A percentile compares a stretch with the other conserved stretches of the same genome.
Conservation (phyloP, 2,329 filamentous ascomycete genomes). For the Macroventuria anomochaeta region DNA sequence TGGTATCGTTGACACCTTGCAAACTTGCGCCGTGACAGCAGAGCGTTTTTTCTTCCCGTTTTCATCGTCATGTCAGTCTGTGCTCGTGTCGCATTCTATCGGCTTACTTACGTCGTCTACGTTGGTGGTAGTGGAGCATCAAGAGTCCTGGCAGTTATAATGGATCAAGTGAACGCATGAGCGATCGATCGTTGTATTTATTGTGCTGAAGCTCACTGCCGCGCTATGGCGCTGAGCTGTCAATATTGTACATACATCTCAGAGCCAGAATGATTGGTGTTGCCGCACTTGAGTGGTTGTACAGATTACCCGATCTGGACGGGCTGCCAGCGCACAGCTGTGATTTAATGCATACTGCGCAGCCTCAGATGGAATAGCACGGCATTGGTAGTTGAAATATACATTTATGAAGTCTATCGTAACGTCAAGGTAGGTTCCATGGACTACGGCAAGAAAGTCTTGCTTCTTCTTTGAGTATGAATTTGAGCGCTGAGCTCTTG, state of each 20-base stretch:
- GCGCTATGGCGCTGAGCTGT: not conserved
- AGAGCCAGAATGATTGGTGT: slow-evolving; percentile 1
- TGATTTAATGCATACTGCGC: slow-evolving; percentile 4
- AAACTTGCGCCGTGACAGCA: not conserved
- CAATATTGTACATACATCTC: not conserved
- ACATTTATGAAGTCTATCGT: not conserved
- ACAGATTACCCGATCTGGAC: slow-evolving; percentile 9
- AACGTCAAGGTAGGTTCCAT: not conserved
- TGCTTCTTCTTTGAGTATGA: too few species aligned
- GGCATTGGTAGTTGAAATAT: not conserved
- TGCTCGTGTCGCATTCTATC: not conserved
- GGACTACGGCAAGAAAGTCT: too few species aligned
- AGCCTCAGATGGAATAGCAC: not conserved
- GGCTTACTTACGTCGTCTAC: not conserved
- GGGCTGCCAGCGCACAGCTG: slow-evolving; percentile 13
- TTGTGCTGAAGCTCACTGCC: not conserved
- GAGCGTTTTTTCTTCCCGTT: not conserved
- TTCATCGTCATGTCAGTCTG: not conserved
- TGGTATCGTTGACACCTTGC: not conserved
- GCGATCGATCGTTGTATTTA: not conserved
- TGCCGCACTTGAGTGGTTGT: slow-evolving; percentile 6
- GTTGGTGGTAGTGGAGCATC: not conserved
- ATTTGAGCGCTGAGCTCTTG: too few species aligned
- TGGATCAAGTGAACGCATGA: not conserved
- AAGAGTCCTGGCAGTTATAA: not conserved